Conservation (phyloP, 768 basidiomycete genomes). For the Gymnopilus junonius region DNA sequence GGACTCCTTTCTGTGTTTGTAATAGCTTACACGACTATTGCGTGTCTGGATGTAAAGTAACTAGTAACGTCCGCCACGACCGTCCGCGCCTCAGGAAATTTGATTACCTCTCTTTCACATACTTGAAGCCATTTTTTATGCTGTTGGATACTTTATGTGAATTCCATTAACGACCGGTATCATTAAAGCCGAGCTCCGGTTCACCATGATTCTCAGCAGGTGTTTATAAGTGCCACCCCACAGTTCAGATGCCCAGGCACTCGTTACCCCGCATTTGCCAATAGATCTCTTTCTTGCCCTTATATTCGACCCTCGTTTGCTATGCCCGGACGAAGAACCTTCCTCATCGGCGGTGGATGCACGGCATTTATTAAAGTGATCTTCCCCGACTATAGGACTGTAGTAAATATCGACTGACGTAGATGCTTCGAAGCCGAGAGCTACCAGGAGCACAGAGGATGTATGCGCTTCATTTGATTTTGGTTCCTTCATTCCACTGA, state of each 20-base stretch:
- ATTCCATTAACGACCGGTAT: too few species aligned
- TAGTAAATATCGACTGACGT: constrained; percentile 10
- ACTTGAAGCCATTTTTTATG: too few species aligned
- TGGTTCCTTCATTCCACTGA: not conserved
- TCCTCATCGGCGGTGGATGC: constrained; percentile 74
- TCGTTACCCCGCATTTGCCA: constrained; percentile 5
- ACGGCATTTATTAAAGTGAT: constrained; percentile 80
- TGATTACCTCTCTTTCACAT: too few species aligned
- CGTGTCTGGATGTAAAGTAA: too few species aligned
- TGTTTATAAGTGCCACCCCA: constrained; percentile 10
- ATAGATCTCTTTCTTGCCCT: not conserved
- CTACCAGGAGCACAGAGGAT: constrained; percentile 69
- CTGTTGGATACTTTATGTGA: too few species aligned
- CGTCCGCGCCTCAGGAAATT: too few species aligned
- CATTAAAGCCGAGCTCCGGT: constrained; percentile 14
- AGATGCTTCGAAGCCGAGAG: constrained; percentile 56
- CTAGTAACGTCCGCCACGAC: too few species aligned
- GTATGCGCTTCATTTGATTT: constrained; percentile 39
- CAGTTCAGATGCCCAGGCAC: constrained; percentile 1
- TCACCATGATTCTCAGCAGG: not conserved
- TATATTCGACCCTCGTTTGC: not conserved
- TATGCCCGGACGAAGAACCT: constrained; percentile 54
- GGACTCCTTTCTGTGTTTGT: not conserved
- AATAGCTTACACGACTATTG: too few species aligned
- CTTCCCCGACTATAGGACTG: not conserved